Conservation (phyloP, 2,329 filamentous ascomycete species). For the Cercospora janseana region DNA sequence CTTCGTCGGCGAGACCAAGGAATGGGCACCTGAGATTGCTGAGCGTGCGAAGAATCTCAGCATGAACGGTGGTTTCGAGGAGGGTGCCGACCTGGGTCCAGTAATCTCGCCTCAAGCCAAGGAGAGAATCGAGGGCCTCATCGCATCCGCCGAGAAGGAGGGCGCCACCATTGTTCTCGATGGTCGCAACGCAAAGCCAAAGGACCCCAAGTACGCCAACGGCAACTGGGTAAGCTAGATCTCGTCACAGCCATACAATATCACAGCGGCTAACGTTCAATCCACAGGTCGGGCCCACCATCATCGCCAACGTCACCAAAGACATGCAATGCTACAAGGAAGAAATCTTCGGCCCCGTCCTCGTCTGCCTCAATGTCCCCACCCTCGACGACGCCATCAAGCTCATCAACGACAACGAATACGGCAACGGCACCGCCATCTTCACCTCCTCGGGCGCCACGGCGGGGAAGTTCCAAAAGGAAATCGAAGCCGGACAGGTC, state of each 20-base stretch:
- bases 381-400: slow-evolving; percentile 77
- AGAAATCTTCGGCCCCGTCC: slow-evolving; percentile 82
- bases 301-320: slow-evolving; percentile 76
- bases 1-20: slow-evolving; percentile 79
- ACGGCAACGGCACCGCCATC: slow-evolving; percentile 82
- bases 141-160: slow-evolving; percentile 73
- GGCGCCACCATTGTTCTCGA: slow-evolving; percentile 81
- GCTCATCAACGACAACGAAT: slow-evolving; percentile 81
- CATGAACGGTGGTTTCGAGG: slow-evolving; percentile 78
- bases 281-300: slow-evolving; percentile 68
- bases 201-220: slow-evolving; percentile 68
- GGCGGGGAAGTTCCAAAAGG: slow-evolving; percentile 72
- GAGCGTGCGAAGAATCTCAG: slow-evolving; percentile 70
- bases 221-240: slow-evolving; percentile 66
- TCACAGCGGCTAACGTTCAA: slow-evolving; percentile 24
- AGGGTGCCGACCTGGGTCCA: slow-evolving; percentile 74
- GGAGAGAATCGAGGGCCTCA: slow-evolving; percentile 72
- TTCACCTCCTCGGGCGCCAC: slow-evolving; percentile 77
- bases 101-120: slow-evolving; percentile 79
- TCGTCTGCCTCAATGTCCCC: slow-evolving; percentile 75
- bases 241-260: neutral
- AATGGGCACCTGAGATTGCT: slow-evolving; percentile 76
- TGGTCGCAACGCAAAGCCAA: slow-evolving; percentile 69
- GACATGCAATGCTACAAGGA: slow-evolving; percentile 82
- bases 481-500: slow-evolving; percentile 81